phyloP scores from a whole-genome alignment of 2,329 filamentous ascomycete genomes.

The Thelonectria olida region DNA sequence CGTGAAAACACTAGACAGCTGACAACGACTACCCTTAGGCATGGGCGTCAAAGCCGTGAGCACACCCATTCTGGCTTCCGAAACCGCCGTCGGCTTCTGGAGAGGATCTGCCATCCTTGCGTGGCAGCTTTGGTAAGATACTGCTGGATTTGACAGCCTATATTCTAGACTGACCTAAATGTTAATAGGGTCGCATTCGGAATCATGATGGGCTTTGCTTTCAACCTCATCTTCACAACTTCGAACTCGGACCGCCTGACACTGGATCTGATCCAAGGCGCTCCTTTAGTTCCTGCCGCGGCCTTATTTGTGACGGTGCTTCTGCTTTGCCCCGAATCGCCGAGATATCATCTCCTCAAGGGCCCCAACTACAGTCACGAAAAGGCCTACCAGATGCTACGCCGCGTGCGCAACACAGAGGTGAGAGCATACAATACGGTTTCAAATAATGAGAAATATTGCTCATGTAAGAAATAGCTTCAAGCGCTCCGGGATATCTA shows the following conservation, averaged over 20 bases:
- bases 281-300: conserved; percentile 50
- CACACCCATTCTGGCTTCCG: conserved; percentile 55
- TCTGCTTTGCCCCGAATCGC: conserved; percentile 53
- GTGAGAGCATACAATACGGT: conserved; percentile 7
- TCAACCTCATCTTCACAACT: conserved; percentile 50
- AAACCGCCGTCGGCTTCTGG: conserved; percentile 56
- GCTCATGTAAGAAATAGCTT: conserved; percentile 37
- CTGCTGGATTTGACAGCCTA: conserved; percentile 23
- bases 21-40: conserved; percentile 35
- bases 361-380: conserved; percentile 48
- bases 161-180: background rate
- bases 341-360: conserved; percentile 52
- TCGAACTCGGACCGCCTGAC: conserved; percentile 25
- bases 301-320: conserved; percentile 45
- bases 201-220: conserved; percentile 48
- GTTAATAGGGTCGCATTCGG: conserved; percentile 45
- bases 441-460: background rate
- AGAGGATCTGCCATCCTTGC: conserved; percentile 55
- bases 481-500: conserved; percentile 54
- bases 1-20: too few relatives aligned
- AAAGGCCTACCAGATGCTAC: conserved; percentile 48
- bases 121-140: conserved; percentile 52
- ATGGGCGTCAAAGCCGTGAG: conserved; percentile 59
- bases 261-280: conserved; percentile 48
- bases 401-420: conserved; percentile 49